phyloP scores from a whole-genome alignment of 2,329 filamentous ascomycete genomes.

The Emergomyces pasteurianus region DNA sequence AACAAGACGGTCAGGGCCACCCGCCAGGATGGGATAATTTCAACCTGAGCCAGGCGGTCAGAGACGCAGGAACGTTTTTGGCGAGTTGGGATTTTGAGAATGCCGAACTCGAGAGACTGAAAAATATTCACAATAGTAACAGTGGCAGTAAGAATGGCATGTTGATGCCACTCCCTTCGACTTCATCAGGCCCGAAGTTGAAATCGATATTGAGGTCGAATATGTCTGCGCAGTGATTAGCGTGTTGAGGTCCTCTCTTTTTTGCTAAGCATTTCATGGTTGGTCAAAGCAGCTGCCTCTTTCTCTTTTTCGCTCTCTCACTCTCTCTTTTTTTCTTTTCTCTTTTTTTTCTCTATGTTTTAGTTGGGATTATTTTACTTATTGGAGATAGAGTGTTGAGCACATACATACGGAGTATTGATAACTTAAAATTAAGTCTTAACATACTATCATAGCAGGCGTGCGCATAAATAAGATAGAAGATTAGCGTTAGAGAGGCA shows the following conservation, averaged over 20 bases:
- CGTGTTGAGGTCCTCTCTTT: not conserved
- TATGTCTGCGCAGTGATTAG: not conserved
- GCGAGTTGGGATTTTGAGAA: slow-evolving; percentile 31
- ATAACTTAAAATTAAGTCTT: not conserved
- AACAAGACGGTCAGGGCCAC: slow-evolving; percentile 25
- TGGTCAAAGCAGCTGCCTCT: not conserved
- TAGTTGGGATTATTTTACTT: not conserved
- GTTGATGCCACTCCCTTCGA: slow-evolving; percentile 8
- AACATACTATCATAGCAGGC: not conserved
- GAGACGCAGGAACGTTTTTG: slow-evolving; percentile 35
- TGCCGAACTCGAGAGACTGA: slow-evolving; percentile 13
- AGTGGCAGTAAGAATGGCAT: not conserved
- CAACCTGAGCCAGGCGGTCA: slow-evolving; percentile 33
- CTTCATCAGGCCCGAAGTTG: not conserved
- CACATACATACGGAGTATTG: not conserved
- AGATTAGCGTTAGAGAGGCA: not conserved
- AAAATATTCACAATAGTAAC: not conserved
- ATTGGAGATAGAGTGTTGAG: not conserved
- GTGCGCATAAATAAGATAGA: not conserved
- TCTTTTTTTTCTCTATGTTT: not conserved
- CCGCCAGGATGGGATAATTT: slow-evolving; percentile 23
- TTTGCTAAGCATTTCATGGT: not conserved
- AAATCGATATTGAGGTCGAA: not conserved
- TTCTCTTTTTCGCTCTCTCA: not conserved
- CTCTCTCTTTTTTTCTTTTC: too few relatives aligned